Evolutionary conservation across 768 basidiomycete species (phyloP).

Genomic region (Pulveroboletus sp.): DNA sequence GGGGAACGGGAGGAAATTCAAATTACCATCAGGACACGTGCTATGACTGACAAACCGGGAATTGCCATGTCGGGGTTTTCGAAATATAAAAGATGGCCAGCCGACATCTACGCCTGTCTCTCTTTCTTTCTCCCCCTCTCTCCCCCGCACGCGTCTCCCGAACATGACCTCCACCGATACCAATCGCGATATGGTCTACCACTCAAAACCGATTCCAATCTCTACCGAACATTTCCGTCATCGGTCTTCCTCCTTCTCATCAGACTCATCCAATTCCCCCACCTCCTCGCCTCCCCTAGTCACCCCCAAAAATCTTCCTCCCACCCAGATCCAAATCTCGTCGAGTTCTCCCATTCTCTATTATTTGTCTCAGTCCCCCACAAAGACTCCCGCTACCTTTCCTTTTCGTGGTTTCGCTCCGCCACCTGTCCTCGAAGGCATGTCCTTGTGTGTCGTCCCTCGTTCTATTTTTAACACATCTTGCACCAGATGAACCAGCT

Average conservation of each 20-base stretch:
- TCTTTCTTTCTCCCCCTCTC: slow-evolving; percentile 1
- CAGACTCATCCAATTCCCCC: slow-evolving; percentile 53
- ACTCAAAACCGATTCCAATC: slow-evolving; percentile 68
- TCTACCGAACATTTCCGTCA: slow-evolving; percentile 41
- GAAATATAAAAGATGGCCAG: slow-evolving; percentile 13
- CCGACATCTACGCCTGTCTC: background rate
- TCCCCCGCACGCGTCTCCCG: background rate
- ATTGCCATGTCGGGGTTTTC: slow-evolving; percentile 27
- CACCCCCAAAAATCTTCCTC: slow-evolving; percentile 45
- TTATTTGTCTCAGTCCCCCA: slow-evolving; percentile 59
- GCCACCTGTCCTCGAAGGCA: slow-evolving; percentile 64
- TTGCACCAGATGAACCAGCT: slow-evolving; percentile 37
- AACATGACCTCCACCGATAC: background rate
- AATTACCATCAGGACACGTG: slow-evolving; percentile 20
- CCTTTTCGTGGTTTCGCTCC: slow-evolving; percentile 56
- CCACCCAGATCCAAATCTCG: slow-evolving; percentile 47
- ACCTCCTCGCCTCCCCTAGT: slow-evolving; percentile 51
- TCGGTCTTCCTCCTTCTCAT: slow-evolving; percentile 65
- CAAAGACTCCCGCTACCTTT: slow-evolving; percentile 52
- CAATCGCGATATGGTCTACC: slow-evolving; percentile 37
- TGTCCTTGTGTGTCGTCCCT: slow-evolving; percentile 7
- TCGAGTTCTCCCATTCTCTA: slow-evolving; percentile 72
- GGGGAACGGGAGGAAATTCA: slow-evolving; percentile 15
- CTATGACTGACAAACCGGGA: slow-evolving; percentile 18
- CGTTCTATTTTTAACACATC: background rate